Base-by-base conservation (phyloP, 2,329 filamentous ascomycete genomes). In the Cercospora citrullina region DNA sequence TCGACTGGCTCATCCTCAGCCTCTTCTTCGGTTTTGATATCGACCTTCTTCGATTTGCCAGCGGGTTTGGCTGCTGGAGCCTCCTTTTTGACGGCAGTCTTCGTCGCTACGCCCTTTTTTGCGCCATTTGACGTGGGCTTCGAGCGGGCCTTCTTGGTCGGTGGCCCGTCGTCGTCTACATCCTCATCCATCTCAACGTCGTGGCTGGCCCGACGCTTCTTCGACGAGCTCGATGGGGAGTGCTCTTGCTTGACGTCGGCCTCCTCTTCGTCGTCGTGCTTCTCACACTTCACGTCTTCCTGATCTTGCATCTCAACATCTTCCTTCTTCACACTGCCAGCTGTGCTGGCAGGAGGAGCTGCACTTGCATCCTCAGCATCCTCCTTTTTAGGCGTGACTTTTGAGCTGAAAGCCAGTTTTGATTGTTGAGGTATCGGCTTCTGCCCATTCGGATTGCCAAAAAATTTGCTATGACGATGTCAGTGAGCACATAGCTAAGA, bases 381-480 rank as follows among this genome's bases (percentile, higher is more conserved):
- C 42, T 75, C 72, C 9, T 67, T 42, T 60, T 72, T 72, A 1
- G 64, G 18, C 18, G 73, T 69, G 18, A 74, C 59, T 48, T 78
- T 79, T 6, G 77, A 75, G 14, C 89, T 88, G 76, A 96, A 96
- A 0, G 90, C 86, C 45, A 96, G 82, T 73, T 89, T 95, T 1
- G 91, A 90, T 79, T 97, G 93, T 78, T 93, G 90, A 42, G 86
- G 85, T 18, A 86, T 82, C 0, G 86, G 80, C 72, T 85, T 86
- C 5, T 85, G 79, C 61, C 88, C 89, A 74, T 87, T 87, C 28
- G 86, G 84, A 51, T 87, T 86, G 21, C 88, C 88, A 77, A 97
- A 96, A 82, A 97, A 97, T 78, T 94, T 95, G 69, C 94, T 98
- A 72, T 65, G 69, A 39, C 23, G 36, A 33, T 23, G 30, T 66